These are phyloP conservation scores for Syzygium grande DNA, from an alignment of 345 rosid species.

Conservation along the genomic window DNA sequence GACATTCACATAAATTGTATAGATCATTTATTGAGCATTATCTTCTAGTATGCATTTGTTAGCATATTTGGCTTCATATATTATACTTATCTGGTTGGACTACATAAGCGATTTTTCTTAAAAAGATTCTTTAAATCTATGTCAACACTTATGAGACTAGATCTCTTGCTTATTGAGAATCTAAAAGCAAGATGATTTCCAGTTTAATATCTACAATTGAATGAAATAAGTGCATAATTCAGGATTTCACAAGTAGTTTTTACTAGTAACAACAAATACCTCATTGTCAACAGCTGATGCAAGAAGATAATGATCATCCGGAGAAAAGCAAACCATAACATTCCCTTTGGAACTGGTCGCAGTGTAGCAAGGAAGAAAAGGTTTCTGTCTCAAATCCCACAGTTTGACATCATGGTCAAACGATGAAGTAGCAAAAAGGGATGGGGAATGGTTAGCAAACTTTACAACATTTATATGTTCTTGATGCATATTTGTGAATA, in stretches of 20 bases:
- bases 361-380: conserved; percentile 70
- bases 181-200: not conserved
- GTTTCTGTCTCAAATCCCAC: conserved; percentile 92
- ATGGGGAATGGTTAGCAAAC: conserved; percentile 85
- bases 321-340: conserved; percentile 99
- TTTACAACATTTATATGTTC: conserved; percentile 92
- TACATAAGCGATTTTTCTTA: not conserved
- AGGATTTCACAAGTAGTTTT: not conserved
- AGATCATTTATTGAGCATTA: not conserved
- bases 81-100: not conserved
- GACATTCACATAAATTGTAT: not conserved
- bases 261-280: conserved; percentile 28
- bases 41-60: not conserved
- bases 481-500: conserved; percentile 80
- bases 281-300: conserved; percentile 94
- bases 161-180: not conserved
- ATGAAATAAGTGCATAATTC: not conserved
- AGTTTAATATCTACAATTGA: not conserved
- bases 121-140: not conserved
- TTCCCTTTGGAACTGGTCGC: conserved; percentile 77
- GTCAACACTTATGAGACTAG: not conserved
- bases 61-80: not conserved
- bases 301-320: conserved; percentile 94
- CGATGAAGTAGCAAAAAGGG: conserved; percentile 87
- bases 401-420: conserved; percentile 85